Percentiles rank a stretch among this genome's conserved stretches.
Evolutionary conservation across 2,329 filamentous ascomycete genomes (phyloP).

Genomic region (Colletotrichum gigasporum): DNA sequence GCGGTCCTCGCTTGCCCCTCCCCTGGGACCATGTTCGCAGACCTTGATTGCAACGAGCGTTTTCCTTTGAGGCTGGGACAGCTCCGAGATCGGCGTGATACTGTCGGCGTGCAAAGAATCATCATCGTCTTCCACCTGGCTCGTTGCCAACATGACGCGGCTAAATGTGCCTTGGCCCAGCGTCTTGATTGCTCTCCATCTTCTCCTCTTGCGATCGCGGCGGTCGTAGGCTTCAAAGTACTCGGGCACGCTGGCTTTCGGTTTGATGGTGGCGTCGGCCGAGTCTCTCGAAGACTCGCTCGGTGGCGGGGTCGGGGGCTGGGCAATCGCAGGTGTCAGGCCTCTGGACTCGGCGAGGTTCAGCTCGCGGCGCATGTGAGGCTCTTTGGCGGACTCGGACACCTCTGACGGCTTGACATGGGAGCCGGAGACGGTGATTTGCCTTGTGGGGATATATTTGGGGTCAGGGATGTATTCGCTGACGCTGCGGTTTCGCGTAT

Average conservation of each 20-base stretch:
- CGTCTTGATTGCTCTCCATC: conserved; percentile 82
- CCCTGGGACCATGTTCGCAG: conserved; percentile 92
- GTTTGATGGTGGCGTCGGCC: conserved; percentile 49
- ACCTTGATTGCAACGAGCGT: conserved; percentile 94
- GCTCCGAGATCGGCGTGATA: conserved; percentile 50
- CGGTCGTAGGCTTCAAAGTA: conserved; percentile 77
- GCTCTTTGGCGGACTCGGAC: conserved; percentile 49
- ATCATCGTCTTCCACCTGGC: conserved; percentile 68
- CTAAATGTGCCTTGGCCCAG: conserved; percentile 96
- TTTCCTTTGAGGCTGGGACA: conserved; percentile 64
- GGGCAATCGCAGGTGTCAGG: conserved; percentile 66
- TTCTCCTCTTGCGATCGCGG: conserved; percentile 73
- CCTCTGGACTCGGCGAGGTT: conserved; percentile 84
- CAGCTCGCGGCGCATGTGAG: conserved; percentile 75
- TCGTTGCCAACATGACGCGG: conserved; percentile 90
- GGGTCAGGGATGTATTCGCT: conserved; percentile 88
- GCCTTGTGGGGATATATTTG: conserved; percentile 73
- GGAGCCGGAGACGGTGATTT: conserved; percentile 76
- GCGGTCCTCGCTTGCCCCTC: conserved; percentile 90
- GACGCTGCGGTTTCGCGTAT: conserved; percentile 78
- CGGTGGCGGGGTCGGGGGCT: conserved; percentile 82
- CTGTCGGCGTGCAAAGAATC: conserved; percentile 46
- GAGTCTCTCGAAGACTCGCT: conserved; percentile 72
- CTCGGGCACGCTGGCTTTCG: conserved; percentile 58
- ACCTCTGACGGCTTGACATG: conserved; percentile 54